Conservation (phyloP, 768 basidiomycete genomes). For the Tylopilus sp. region DNA sequence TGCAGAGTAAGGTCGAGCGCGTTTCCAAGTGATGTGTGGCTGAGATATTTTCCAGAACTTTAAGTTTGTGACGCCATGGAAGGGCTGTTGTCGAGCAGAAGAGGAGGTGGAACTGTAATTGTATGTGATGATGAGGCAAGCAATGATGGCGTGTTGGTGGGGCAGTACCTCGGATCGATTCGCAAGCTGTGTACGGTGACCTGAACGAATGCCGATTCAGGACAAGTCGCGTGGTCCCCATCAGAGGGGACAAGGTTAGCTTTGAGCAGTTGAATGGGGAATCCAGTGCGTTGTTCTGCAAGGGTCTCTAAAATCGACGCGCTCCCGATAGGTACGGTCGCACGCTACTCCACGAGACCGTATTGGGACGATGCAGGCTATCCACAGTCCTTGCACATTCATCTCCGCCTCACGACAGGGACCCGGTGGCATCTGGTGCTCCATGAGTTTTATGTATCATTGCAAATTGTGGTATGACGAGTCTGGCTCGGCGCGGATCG, state of each 20-base stretch:
- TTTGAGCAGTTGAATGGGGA: slow-evolving; percentile 22
- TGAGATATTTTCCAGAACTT: slow-evolving; percentile 20
- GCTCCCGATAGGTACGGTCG: slow-evolving; percentile 18
- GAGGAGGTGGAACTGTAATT: slow-evolving; percentile 10
- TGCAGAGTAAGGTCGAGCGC: slow-evolving; percentile 67
- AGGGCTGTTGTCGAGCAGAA: slow-evolving; percentile 3
- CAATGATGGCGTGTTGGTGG: background rate
- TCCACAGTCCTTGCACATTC: slow-evolving; percentile 15
- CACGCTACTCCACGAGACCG: slow-evolving; percentile 10
- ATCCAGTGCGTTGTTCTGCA: slow-evolving; percentile 8
- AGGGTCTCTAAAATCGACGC: slow-evolving; percentile 8
- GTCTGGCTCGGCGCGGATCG: slow-evolving; percentile 22
- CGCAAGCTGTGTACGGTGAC: slow-evolving; percentile 21
- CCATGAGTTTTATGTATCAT: slow-evolving; percentile 3
- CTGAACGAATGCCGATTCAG: slow-evolving; percentile 10
- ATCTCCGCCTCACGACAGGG: slow-evolving; percentile 24
- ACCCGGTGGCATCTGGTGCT: slow-evolving; percentile 10
- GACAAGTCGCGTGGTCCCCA: slow-evolving; percentile 9
- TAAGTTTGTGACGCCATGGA: slow-evolving; percentile 4
- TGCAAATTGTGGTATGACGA: slow-evolving; percentile 20
- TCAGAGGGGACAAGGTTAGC: slow-evolving; percentile 34
- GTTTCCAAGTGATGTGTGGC: background rate
- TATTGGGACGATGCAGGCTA: slow-evolving; percentile 21
- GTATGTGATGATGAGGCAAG: background rate
- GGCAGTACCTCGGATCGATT: background rate